These are phyloP conservation scores for Aspergillus sp. DNA, from an alignment of 2,329 filamentous ascomycete genomes.

Conservation along the genomic window DNA sequence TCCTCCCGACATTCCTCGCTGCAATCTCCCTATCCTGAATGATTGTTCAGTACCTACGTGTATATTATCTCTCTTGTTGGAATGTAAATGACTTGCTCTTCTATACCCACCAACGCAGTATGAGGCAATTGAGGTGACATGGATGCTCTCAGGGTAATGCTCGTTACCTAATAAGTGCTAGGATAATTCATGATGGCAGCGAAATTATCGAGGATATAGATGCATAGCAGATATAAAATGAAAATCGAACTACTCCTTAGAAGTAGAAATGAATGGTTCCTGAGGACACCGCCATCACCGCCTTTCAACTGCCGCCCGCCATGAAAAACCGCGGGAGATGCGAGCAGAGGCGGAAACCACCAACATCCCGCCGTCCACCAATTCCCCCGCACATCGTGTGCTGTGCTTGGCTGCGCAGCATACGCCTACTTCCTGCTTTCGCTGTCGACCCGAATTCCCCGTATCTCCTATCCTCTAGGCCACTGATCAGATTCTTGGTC, in stretches of 20 bases:
- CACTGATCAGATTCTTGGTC: not conserved
- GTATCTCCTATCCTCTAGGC: not conserved
- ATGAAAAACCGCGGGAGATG: constrained; percentile 5
- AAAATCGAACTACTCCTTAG: too few relatives aligned
- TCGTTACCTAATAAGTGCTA: too few relatives aligned
- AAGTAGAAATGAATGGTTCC: not conserved
- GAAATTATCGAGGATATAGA: not conserved
- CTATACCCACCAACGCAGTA: not conserved
- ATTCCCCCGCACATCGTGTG: constrained; percentile 21
- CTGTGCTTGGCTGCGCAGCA: constrained; percentile 27
- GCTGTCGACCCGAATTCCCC: not conserved
- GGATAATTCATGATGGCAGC: too few relatives aligned
- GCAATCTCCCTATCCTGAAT: not conserved
- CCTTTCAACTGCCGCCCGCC: constrained; percentile 18
- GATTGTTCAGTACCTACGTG: not conserved
- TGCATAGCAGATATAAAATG: too few relatives aligned
- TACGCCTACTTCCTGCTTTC: constrained; percentile 7
- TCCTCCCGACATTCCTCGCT: constrained; percentile 1
- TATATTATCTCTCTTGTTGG: not conserved
- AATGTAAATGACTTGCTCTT: not conserved
- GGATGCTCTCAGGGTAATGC: too few relatives aligned
- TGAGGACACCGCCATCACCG: constrained; percentile 17
- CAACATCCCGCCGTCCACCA: constrained; percentile 10
- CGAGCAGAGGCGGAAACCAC: not conserved
- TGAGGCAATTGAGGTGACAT: not conserved